Evolutionary conservation across 129 eudicot species (phyloP).

Genomic region (Flaveria sonorensis): DNA sequence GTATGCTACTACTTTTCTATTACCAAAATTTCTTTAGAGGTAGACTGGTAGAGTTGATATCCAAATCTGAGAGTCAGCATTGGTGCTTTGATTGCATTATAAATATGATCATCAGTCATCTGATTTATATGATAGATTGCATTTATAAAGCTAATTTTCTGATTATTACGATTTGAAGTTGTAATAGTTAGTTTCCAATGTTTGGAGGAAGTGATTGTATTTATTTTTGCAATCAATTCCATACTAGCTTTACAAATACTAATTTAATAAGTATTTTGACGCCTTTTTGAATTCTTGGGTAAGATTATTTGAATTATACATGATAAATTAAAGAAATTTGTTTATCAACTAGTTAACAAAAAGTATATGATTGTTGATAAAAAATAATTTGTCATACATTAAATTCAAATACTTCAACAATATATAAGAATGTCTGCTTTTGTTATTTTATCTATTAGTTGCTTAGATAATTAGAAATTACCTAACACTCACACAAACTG

Average conservation of each 20-base stretch:
- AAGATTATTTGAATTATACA: background rate
- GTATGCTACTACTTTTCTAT: slow-evolving; percentile 29
- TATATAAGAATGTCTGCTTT: background rate
- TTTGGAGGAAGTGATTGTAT: background rate
- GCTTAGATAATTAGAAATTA: background rate
- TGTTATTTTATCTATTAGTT: background rate
- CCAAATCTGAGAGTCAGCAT: background rate
- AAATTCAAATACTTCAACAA: background rate
- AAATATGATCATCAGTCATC: background rate
- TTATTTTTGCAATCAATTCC: background rate
- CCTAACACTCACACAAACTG: background rate
- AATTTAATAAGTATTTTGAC: background rate
- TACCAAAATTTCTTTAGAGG: background rate
- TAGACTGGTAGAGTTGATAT: background rate
- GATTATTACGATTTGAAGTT: background rate
- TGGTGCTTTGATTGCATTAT: background rate
- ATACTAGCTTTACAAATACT: background rate
- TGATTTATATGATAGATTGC: no score
- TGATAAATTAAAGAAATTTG: background rate
- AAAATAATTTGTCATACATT: background rate
- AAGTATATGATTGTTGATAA: background rate
- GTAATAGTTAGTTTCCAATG: background rate
- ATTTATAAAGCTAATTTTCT: no score
- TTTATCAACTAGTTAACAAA: background rate
- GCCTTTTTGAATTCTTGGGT: background rate